Evolutionary conservation across 148 eudicot genomes (phyloP), one percentile per base, ranked within the genome.

Genomic region (Rheum nobile): DNA sequence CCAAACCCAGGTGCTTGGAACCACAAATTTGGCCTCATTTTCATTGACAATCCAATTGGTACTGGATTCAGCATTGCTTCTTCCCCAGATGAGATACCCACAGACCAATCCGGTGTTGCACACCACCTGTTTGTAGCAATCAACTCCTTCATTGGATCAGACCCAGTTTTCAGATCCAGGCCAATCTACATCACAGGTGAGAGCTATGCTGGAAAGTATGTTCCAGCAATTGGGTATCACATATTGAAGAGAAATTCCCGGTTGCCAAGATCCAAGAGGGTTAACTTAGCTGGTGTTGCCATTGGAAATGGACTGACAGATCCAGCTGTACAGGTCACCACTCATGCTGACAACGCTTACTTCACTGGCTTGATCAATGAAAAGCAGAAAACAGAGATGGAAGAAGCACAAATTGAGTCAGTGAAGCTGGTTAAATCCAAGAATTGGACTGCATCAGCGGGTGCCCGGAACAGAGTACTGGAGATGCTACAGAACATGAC

Each of bases 151-250:
- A 29, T 91, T 2, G 75, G 42, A 6, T 44, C 79, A 34, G 72
- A 94, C 71, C 67, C 77, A 0, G 22, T 61, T n/a, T 91, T 86
- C 72, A 83, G 80, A 34, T 41, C 77, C 2, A 73, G 98, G 5
- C 93, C 93, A 7, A 19, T 94, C 72, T 94, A 91, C 71, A 12
- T 94, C 19, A 91, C 98, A 0, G 98, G 98, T 0, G 97, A 94
- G 71, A 94, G 98, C 73, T 94, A 94, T 77, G 98, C 91, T 0
- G 98, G 98, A 3, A 91, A 94, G 38, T 91, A 94, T 74, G 82
- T 72, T 8, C 96, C 97, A 0, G 84, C 96, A 10, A 77, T 94
- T 48, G 97, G 97, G 79, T 88, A 84, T 29, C 88, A 89, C 73
- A 83, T 88, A 32, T 19, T 87, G 65, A 84, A 80, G 67, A 85